These are phyloP conservation scores for Cyclanthera cordifolia DNA, from an alignment of 306 rosid species.

Conservation along the genomic window DNA sequence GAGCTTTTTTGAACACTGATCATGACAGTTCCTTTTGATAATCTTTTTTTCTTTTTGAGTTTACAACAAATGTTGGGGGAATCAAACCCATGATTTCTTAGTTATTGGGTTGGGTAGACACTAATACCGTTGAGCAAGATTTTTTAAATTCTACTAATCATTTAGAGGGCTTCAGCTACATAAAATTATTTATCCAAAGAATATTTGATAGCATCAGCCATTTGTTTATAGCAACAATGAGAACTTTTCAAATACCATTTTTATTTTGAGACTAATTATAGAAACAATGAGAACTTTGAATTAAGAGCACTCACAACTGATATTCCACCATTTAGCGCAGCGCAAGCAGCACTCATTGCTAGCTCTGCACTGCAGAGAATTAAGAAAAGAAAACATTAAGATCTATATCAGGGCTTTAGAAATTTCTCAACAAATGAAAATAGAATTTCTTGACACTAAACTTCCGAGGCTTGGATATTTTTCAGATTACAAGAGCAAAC, in stretches of 20 bases:
- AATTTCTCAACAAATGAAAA: not conserved
- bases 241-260: not conserved
- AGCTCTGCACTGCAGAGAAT: constrained; percentile 49
- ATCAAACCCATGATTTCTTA: too few species aligned
- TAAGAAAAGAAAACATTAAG: constrained; percentile 16
- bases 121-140: not conserved
- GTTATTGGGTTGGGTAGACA: too few species aligned
- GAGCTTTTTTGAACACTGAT: too few species aligned
- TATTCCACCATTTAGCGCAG: constrained; percentile 74
- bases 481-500: not conserved
- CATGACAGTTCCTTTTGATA: too few species aligned
- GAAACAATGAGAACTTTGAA: not conserved
- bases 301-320: constrained; percentile 56
- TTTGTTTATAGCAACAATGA: too few species aligned
- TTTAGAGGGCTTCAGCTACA: not conserved
- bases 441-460: not conserved
- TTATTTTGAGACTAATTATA: not conserved
- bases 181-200: not conserved
- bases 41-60: too few species aligned
- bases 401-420: not conserved
- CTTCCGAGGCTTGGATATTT: not conserved
- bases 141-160: not conserved
- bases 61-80: too few species aligned
- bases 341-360: constrained; percentile 74
- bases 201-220: not conserved